These are phyloP conservation scores for Daldinia eschscholtzii DNA, from an alignment of 2,329 filamentous ascomycete species.

Conservation along the genomic window DNA sequence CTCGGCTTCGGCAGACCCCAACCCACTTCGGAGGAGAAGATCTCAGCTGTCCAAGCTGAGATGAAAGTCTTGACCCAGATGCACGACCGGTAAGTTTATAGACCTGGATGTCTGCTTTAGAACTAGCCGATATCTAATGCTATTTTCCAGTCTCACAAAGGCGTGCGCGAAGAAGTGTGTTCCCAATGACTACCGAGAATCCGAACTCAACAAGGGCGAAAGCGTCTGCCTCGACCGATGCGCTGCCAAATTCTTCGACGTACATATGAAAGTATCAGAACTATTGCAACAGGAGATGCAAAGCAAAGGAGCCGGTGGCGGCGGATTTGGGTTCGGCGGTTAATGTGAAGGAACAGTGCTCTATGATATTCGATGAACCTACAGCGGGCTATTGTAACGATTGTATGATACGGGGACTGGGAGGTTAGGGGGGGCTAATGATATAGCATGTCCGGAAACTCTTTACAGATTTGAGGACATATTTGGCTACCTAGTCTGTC, in stretches of 20 bases:
- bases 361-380: background rate
- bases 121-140: constrained; percentile 29
- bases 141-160: constrained; percentile 75
- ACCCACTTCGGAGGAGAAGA: constrained; percentile 95
- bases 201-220: constrained; percentile 98
- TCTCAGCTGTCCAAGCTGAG: constrained; percentile 94
- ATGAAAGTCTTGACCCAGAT: constrained; percentile 98
- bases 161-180: constrained; percentile 96
- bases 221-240: constrained; percentile 98
- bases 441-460: background rate
- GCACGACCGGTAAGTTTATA: constrained; percentile 85
- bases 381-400: constrained; percentile 6
- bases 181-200: constrained; percentile 91
- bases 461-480: constrained; percentile 1
- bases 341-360: constrained; percentile 29
- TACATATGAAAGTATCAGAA: constrained; percentile 97
- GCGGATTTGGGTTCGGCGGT: constrained; percentile 61
- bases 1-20: constrained; percentile 81
- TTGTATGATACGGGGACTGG: constrained; percentile 32
- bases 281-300: constrained; percentile 92
- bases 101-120: background rate
- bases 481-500: constrained; percentile 2
- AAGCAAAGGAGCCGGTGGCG: constrained; percentile 70
- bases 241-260: constrained; percentile 98
- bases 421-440: constrained; percentile 5